Percentiles rank a stretch among this genome's conserved stretches.
phyloP scores from a whole-genome alignment of 768 basidiomycete species.

The Lepiota subincarnata region DNA sequence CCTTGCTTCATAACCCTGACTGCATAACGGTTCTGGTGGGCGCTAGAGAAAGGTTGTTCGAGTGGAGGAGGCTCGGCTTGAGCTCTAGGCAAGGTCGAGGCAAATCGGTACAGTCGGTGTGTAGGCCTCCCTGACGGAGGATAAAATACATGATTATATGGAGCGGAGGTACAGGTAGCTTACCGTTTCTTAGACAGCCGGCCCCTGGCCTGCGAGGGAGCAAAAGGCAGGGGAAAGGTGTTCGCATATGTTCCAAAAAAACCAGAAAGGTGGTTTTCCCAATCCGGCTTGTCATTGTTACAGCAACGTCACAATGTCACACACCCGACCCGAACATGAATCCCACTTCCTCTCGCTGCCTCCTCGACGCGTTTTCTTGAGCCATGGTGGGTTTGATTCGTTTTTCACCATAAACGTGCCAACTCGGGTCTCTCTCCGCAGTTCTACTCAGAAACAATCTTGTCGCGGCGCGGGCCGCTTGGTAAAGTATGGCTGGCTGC shows the following conservation, averaged over 20 bases:
- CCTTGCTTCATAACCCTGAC: neutral
- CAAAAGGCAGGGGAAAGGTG: neutral
- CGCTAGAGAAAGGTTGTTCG: neutral
- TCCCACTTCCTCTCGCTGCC: neutral
- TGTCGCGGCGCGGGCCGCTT: slow-evolving; percentile 89
- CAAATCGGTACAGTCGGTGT: neutral
- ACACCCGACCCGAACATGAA: neutral
- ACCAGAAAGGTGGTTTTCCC: neutral
- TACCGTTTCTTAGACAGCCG: too few species aligned
- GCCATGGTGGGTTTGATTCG: slow-evolving; percentile 9
- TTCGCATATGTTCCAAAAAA: slow-evolving; percentile 1
- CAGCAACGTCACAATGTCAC: neutral
- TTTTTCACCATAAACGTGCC: neutral
- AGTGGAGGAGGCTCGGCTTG: neutral
- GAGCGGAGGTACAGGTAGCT: too few species aligned
- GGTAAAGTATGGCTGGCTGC: slow-evolving; percentile 99
- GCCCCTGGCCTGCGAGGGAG: too few species aligned
- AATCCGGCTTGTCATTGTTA: slow-evolving; percentile 3
- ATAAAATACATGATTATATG: neutral
- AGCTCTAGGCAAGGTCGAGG: neutral
- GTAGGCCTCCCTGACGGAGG: neutral
- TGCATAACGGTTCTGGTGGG: slow-evolving; percentile 11
- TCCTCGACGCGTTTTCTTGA: neutral
- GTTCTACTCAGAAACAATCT: slow-evolving; percentile 94
- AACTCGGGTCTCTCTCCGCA: slow-evolving; percentile 20